A percentile compares a stretch with the other conserved stretches of the same genome.
These are phyloP conservation scores for Sugiyamaella sp. DNA, from an alignment of 1,139 yeast species.

Conservation along the genomic window DNA sequence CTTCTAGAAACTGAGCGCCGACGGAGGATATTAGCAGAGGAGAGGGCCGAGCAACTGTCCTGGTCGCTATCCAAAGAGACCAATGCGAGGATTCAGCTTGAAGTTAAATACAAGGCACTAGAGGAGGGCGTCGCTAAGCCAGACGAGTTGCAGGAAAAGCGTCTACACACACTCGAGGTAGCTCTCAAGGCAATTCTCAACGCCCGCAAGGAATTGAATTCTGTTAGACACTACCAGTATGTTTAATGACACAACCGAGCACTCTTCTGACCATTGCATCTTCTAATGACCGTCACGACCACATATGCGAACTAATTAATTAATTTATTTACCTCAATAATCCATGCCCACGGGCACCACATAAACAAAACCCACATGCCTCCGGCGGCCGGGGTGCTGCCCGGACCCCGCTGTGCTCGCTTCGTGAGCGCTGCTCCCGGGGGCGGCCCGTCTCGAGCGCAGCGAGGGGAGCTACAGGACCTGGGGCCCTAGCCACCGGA, in stretches of 20 bases:
- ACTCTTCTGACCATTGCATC: conserved; percentile 2
- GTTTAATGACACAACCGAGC: conserved; percentile 18
- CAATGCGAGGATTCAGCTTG: conserved; percentile 48
- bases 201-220: conserved; percentile 37
- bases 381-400: too few relatives aligned
- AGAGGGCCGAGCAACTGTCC: conserved; percentile 9
- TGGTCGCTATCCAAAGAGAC: conserved; percentile 6
- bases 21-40: conserved; percentile 20
- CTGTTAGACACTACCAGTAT: conserved; percentile 26
- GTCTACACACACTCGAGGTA: conserved; percentile 37
- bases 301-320: too few relatives aligned
- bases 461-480: too few relatives aligned
- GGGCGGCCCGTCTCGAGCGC: too few relatives aligned
- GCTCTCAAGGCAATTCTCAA: conserved; percentile 39
- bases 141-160: conserved; percentile 27
- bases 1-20: conserved; percentile 14
- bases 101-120: conserved; percentile 60
- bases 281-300: conserved; percentile 11
- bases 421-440: neutral
- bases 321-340: conserved; percentile 7
- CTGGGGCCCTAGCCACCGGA: neutral
- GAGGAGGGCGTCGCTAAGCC: conserved; percentile 42
- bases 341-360: neutral
- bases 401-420: too few relatives aligned
- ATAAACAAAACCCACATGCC: neutral